Evolutionary conservation across 2,329 filamentous ascomycete genomes (phyloP), one percentile per base, ranked within the genome.

Genomic region (Cadophora malorum): DNA sequence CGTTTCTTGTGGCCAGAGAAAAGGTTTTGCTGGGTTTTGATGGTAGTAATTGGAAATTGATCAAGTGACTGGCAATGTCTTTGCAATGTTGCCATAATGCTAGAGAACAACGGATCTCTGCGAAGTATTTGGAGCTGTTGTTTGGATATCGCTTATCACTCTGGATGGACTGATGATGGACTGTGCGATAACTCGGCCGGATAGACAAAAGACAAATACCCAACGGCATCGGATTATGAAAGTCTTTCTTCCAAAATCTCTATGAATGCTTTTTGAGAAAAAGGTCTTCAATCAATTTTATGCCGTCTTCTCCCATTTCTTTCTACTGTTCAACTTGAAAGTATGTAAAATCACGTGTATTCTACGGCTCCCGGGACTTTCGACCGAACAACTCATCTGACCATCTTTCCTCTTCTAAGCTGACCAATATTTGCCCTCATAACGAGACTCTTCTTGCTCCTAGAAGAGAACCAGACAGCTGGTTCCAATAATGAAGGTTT

Each of bases 401-500:
- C 33, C 56, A 45, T 45, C 41, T 25, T 59, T 28, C 38, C 56
- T 41, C 56, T 59, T 59, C 56, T 59, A 59, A 59, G 56, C 56
- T 59, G 38, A 59, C 56, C 33, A 59, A 41, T 28, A 45, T 38
- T 58, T 12, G 8, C 19, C n/a, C 33, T 58, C 28, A 19, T 38
- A 58, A 21, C 33, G 33, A 23, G 21, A 38, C 31, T 12, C 5
- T 58, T 14, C 7, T 25, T 38, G 28, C 53, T 19, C n/a, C 31
- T 7, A 25, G 21, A 25, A 58, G 33, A 35, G 28, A 23, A 23
- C 21, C 10, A 35, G 28, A 23, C n/a, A 14, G 19, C n/a, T 41
- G 1, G 16, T 33, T 56, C 53, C 0, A 56, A 16, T 2, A 33
- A 58, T 23, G 7, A n/a, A 38, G 8, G 19, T 38, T 56, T 56